Evolutionary conservation across 495 filamentous ascomycete species (phyloP), one percentile per base, ranked within the genome.

Genomic region (Podospora tetraspora): DNA sequence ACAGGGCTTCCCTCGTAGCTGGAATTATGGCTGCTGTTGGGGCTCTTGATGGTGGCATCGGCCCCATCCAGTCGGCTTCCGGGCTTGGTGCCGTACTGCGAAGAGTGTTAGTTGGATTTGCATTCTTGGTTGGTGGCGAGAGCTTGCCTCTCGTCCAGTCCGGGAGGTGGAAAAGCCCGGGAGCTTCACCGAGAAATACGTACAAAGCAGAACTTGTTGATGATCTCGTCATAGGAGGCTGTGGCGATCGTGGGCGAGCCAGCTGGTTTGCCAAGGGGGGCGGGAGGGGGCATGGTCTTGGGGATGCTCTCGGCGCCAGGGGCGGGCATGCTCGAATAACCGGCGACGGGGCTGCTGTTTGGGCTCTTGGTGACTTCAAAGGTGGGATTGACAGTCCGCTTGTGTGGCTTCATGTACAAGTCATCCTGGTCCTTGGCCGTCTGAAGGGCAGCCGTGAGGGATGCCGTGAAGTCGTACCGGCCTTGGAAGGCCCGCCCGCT

Each of bases 201-300:
- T 92, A 97, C 94, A 86, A 96, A 97, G 84, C 95, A 99, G 81
- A 96, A 99, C 80, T 96, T 96, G 83, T 96, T 91, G 74, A 99
- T 87, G 67, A 99, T 84, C 78, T 99, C 95, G 75, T 93, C 89
- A 79, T 98, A 97, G 63, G 92, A 91, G 56, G 90, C 86, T 25
- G 94, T 96, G 25, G 93, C 85, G 70, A 94, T 83, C 68, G 79
- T 82, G 27, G 80, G 71, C 43, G 79, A 75, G 1, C 79, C 80
- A n/a, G 78, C 78, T 19, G 74, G 34, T 32, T 73, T 71, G 52
- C 32, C 32, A 37, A 13, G 32, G 11, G 32, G 32, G 3, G 69
- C 43, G 24, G 62, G 37, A 3, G 70, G 1, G 8, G 43, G 22
- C 12, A 70, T 66, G 3, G 57, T 56, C 9, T 60, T 21, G 64